A percentile compares a stretch with the other conserved stretches of the same genome.
phyloP scores from a whole-genome alignment of 2,329 filamentous ascomycete species.

The Ciborinia camelliae region DNA sequence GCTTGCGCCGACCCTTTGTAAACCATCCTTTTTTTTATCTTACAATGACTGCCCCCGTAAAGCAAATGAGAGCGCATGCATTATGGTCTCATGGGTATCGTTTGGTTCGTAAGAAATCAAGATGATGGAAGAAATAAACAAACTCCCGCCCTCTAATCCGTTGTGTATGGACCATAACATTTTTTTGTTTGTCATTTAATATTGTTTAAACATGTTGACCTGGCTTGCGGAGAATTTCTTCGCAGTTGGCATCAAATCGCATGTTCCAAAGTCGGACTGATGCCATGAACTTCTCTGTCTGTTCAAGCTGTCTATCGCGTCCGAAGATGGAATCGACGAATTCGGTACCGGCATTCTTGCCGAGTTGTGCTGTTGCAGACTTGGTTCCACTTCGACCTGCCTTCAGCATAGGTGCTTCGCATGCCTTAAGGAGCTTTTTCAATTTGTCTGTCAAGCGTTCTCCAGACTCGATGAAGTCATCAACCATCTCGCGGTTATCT shows the following conservation, averaged over 20 bases:
- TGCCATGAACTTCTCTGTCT: slow-evolving; percentile 91
- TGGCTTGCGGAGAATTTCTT: slow-evolving; percentile 72
- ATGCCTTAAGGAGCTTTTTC: slow-evolving; percentile 80
- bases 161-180: slow-evolving; percentile 15
- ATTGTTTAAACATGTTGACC: slow-evolving; percentile 29
- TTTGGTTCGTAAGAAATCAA: slow-evolving; percentile 20
- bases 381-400: slow-evolving; percentile 71
- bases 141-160: slow-evolving; percentile 20
- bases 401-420: slow-evolving; percentile 93
- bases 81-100: slow-evolving; percentile 20
- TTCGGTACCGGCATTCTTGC: slow-evolving; percentile 87
- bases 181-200: slow-evolving; percentile 3
- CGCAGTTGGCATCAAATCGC: slow-evolving; percentile 93
- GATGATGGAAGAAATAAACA: slow-evolving; percentile 21
- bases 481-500: slow-evolving; percentile 75
- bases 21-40: slow-evolving; percentile 20
- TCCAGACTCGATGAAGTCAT: slow-evolving; percentile 87
- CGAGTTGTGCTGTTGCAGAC: slow-evolving; percentile 64
- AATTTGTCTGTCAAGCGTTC: slow-evolving; percentile 84
- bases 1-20: slow-evolving; percentile 19
- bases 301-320: slow-evolving; percentile 81
- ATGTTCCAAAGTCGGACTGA: slow-evolving; percentile 65
- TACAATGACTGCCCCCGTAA: slow-evolving; percentile 19
- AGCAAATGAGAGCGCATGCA: slow-evolving; percentile 19
- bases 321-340: slow-evolving; percentile 97